Base-by-base conservation (phyloP, 768 basidiomycete species). In the Exidia glandulosa region DNA sequence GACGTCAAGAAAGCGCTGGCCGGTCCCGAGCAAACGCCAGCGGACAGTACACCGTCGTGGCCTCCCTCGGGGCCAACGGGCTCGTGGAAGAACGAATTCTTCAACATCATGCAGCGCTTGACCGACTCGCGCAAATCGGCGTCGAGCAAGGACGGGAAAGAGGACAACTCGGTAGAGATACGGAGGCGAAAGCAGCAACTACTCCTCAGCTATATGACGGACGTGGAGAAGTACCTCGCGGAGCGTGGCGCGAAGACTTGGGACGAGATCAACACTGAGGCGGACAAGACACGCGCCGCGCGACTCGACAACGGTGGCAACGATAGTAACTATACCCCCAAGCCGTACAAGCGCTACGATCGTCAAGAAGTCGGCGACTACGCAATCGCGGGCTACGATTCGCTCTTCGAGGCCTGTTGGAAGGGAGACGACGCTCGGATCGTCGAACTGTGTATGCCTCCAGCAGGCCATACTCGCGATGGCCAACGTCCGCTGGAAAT, bases 371-470 rank as follows among this genome's bases (percentile, higher is more conserved):
- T 54, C 30, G 50, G 27, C 27, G 50, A 54, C 14, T 54, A 74
- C 62, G 63, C 75, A 48, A 68, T 68, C 23, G 60, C 68, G 19
- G 61, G 66, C 2, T 85, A 84, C 64, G 77, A 83, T 54, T 77
- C 81, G 60, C 73, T 85, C 0, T 84, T 73, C 62, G 80, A 82
- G 63, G 84, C 83, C 2, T 81, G 79, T 63, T 80, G 74, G 66
- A 64, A 66, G 2, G 83, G 84, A 1, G 75, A 83, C 65, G 77
- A 80, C 57, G 77, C 71, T 25, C 76, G 72, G 59, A 73, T 86
- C 29, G 72, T 79, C 63, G 68, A 75, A 27, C 69, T 85, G 5
- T 86, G 84, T 66, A 68, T 84, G 19, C 82, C 82, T 1, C 65
- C 73, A 3, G 67, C 73, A 32, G 66, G 65, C 14, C 58, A 63